Percentiles rank a stretch among this genome's conserved stretches.
Conservation (phyloP, 768 basidiomycete species). For the Amanita polypyramis region DNA sequence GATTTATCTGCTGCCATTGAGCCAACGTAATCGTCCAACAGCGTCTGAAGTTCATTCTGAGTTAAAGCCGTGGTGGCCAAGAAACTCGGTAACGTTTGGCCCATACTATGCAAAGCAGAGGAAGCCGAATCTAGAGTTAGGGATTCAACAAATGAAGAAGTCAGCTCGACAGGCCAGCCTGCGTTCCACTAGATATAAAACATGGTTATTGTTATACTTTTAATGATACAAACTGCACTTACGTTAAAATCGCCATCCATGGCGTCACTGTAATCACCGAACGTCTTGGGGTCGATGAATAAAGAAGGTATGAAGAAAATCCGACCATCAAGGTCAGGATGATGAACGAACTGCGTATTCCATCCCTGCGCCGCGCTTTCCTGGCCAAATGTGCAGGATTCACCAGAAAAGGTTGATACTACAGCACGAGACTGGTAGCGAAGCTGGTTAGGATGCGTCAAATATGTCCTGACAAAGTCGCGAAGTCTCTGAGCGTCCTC, state of each 20-base stretch:
- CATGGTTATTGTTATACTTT: slow-evolving; percentile 9
- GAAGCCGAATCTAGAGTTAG: background rate
- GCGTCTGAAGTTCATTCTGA: slow-evolving; percentile 13
- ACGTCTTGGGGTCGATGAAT: slow-evolving; percentile 45
- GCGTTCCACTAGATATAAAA: slow-evolving; percentile 53
- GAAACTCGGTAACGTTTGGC: slow-evolving; percentile 7
- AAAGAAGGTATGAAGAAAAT: slow-evolving; percentile 64
- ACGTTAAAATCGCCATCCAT: slow-evolving; percentile 57
- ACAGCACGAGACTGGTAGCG: slow-evolving; percentile 34
- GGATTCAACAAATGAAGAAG: slow-evolving; percentile 25
- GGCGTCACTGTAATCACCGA: slow-evolving; percentile 33
- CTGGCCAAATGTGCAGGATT: slow-evolving; percentile 58
- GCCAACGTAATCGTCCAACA: slow-evolving; percentile 31
- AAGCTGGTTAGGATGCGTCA: slow-evolving; percentile 50
- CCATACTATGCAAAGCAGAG: background rate
- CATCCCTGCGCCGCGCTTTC: slow-evolving; percentile 41
- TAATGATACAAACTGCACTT: slow-evolving; percentile 12
- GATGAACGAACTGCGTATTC: slow-evolving; percentile 40
- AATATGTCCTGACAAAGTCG: slow-evolving; percentile 41
- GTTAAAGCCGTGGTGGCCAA: slow-evolving; percentile 8
- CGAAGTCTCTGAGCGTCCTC: slow-evolving; percentile 41
- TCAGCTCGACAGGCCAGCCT: slow-evolving; percentile 66
- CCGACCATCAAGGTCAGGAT: slow-evolving; percentile 32
- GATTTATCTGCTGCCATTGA: slow-evolving; percentile 40
- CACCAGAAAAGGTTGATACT: slow-evolving; percentile 65